A percentile compares a stretch with the other conserved stretches of the same genome.
Evolutionary conservation across 768 basidiomycete species (phyloP).

Genomic region (Auricularia cornea): DNA sequence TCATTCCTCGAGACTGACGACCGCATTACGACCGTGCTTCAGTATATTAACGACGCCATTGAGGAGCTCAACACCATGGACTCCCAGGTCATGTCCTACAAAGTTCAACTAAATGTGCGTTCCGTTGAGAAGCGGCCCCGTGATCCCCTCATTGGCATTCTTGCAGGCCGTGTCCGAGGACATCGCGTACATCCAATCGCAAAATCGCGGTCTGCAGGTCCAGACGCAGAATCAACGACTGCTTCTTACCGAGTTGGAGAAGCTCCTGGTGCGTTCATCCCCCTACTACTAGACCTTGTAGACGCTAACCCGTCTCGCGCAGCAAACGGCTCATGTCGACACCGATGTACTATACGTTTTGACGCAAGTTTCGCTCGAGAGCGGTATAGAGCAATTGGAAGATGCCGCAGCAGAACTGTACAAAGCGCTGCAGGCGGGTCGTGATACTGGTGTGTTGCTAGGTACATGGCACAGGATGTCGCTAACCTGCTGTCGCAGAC

Average conservation of each 20-base stretch:
- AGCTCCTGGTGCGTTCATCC: constrained; percentile 55
- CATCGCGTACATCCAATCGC: constrained; percentile 90
- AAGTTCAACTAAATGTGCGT: constrained; percentile 89
- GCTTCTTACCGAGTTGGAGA: constrained; percentile 76
- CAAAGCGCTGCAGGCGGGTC: constrained; percentile 84
- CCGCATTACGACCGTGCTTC: constrained; percentile 74
- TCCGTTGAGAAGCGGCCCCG: background rate
- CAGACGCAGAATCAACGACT: constrained; percentile 93
- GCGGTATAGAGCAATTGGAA: constrained; percentile 72
- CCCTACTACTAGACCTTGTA: background rate
- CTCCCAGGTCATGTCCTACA: constrained; percentile 82
- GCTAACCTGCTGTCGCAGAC: constrained; percentile 37
- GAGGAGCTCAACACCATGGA: constrained; percentile 87
- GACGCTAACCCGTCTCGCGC: background rate
- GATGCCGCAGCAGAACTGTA: constrained; percentile 82
- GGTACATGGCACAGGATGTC: constrained; percentile 3
- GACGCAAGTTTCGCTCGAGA: constrained; percentile 82
- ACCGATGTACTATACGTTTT: constrained; percentile 63
- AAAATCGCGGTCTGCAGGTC: constrained; percentile 93
- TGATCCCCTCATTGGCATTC: constrained; percentile 7
- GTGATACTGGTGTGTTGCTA: constrained; percentile 68
- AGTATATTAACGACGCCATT: constrained; percentile 83
- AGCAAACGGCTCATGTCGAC: constrained; percentile 96
- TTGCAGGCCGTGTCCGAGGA: constrained; percentile 86
- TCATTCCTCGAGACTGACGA: constrained; percentile 97